phyloP scores from a whole-genome alignment of 176 grass and related monocot species.

The Oryza brachyantha region DNA sequence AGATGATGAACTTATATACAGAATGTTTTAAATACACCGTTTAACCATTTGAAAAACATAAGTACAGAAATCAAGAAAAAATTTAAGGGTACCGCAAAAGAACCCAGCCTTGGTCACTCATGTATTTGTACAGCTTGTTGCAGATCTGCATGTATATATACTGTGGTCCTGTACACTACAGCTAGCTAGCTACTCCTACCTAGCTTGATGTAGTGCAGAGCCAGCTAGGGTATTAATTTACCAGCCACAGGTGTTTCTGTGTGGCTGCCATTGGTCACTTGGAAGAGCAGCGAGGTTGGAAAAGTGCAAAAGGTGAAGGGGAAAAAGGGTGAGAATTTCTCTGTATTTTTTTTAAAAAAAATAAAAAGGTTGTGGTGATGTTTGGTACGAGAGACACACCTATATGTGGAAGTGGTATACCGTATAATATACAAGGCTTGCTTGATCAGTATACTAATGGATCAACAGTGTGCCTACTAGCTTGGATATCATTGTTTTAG shows the following conservation, averaged over 20 bases:
- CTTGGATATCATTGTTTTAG: neutral
- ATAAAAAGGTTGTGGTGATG: neutral
- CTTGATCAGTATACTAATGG: neutral
- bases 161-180: slow-evolving; percentile 2
- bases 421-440: slow-evolving; percentile 7
- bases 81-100: no score
- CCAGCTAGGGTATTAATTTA: slow-evolving; percentile 32
- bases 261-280: slow-evolving; percentile 48
- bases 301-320: neutral
- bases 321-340: neutral
- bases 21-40: no score
- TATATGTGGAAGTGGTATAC: neutral
- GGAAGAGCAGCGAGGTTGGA: slow-evolving; percentile 36
- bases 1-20: no score
- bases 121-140: slow-evolving; percentile 28
- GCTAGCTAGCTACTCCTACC: neutral
- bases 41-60: no score
- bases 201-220: neutral
- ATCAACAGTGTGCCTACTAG: neutral
- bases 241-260: slow-evolving; percentile 34
- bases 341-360: neutral
- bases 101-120: no score
- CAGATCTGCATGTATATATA: slow-evolving; percentile 1
- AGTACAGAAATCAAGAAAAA: no score
- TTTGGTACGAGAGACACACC: slow-evolving; percentile 15